These are phyloP conservation scores for Coniophora puteana DNA, from an alignment of 1,284 basidiomycete species.

Conservation along the genomic window DNA sequence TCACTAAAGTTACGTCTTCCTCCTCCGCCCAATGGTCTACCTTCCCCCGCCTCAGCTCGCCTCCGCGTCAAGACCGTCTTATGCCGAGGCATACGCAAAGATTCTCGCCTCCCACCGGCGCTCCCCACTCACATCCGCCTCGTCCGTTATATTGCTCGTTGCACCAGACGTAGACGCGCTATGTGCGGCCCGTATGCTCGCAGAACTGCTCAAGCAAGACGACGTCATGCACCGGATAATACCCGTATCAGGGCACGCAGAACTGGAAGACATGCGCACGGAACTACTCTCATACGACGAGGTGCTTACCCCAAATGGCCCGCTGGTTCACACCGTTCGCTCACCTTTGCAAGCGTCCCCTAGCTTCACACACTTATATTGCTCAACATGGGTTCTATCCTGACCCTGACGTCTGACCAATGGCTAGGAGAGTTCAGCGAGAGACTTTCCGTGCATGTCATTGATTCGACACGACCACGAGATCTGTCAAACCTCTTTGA, in stretches of 20 bases:
- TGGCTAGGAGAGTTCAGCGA: slow-evolving; percentile 73
- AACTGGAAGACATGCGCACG: slow-evolving; percentile 63
- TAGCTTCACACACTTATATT: slow-evolving; percentile 91
- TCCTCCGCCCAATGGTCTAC: slow-evolving; percentile 48
- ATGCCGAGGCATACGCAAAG: slow-evolving; percentile 76
- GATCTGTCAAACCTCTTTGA: slow-evolving; percentile 90
- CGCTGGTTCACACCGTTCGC: background rate
- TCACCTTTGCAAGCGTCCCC: slow-evolving; percentile 5
- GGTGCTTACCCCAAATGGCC: slow-evolving; percentile 41
- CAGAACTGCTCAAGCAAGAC: slow-evolving; percentile 89
- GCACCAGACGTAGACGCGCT: slow-evolving; percentile 89
- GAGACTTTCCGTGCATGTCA: slow-evolving; percentile 78
- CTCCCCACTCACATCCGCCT: slow-evolving; percentile 70
- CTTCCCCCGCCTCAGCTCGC: slow-evolving; percentile 67
- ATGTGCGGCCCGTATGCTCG: slow-evolving; percentile 86
- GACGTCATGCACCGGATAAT: slow-evolving; percentile 89
- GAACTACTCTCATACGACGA: slow-evolving; percentile 69
- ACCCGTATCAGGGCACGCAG: slow-evolving; percentile 86
- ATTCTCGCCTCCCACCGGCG: slow-evolving; percentile 75
- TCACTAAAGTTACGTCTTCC: background rate
- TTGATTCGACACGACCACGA: slow-evolving; percentile 92
- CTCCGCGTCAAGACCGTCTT: slow-evolving; percentile 55
- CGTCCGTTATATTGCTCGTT: slow-evolving; percentile 82
- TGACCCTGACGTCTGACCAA: slow-evolving; percentile 71
- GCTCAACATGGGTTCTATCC: slow-evolving; percentile 88